Evolutionary conservation across 2,329 filamentous ascomycete species (phyloP).

Genomic region (Ophiosphaerella korrae): DNA sequence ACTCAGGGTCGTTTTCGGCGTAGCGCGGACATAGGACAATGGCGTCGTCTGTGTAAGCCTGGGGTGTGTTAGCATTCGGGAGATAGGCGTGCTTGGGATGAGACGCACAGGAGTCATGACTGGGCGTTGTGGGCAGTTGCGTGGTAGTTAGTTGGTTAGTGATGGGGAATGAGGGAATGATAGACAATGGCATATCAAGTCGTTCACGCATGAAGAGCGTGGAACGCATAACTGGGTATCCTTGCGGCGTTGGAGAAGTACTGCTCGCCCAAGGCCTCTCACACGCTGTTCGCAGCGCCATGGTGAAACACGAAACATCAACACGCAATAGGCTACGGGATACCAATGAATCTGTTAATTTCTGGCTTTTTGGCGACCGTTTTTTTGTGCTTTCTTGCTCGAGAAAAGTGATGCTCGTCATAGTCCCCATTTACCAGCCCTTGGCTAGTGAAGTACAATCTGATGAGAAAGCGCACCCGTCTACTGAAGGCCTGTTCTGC

Average conservation of each 20-base stretch:
- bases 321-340: conserved; percentile 19
- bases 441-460: conserved; percentile 39
- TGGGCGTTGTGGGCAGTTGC: too few relatives aligned
- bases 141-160: too few relatives aligned
- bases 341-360: conserved; percentile 26
- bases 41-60: conserved; percentile 22
- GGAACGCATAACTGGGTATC: conserved; percentile 30
- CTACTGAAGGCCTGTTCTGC: not conserved
- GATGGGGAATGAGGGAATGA: not conserved
- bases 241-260: conserved; percentile 23
- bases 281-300: conserved; percentile 10
- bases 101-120: too few relatives aligned
- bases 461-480: conserved; percentile 19
- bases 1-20: conserved; percentile 36
- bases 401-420: conserved; percentile 39
- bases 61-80: too few relatives aligned
- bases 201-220: conserved; percentile 22
- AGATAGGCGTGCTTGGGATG: too few relatives aligned
- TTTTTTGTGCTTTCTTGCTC: conserved; percentile 18
- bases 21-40: conserved; percentile 37
- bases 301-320: conserved; percentile 32
- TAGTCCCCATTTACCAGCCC: conserved; percentile 32
- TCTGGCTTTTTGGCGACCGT: conserved; percentile 34
- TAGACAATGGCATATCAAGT: conserved; percentile 16
- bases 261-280: conserved; percentile 25